phyloP scores from a whole-genome alignment of 805 yeast genomes.

The Kodamaea sagamina region DNA sequence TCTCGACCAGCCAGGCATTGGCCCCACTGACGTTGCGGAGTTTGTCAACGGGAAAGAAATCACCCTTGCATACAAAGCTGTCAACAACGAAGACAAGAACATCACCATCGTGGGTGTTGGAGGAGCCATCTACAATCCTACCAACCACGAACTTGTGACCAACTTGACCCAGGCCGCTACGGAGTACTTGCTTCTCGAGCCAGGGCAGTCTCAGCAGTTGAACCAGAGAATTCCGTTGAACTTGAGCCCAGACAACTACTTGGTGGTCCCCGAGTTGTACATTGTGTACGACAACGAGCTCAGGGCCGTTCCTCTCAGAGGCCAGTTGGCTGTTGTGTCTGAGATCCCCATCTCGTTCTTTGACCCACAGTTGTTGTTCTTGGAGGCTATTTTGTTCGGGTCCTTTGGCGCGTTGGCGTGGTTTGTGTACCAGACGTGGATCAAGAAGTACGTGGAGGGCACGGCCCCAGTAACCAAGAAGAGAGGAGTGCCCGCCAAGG shows the following conservation, averaged over 20 bases:
- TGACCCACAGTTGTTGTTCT: slow-evolving; percentile 69
- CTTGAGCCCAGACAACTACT: slow-evolving; percentile 56
- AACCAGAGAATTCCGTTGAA: slow-evolving; percentile 62
- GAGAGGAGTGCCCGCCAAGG: not conserved
- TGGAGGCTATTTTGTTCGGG: slow-evolving; percentile 52
- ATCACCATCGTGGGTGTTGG: slow-evolving; percentile 66
- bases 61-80: slow-evolving; percentile 51
- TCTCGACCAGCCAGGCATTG: slow-evolving; percentile 44
- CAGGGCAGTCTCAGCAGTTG: slow-evolving; percentile 52
- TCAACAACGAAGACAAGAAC: slow-evolving; percentile 53
- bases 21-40: slow-evolving; percentile 43
- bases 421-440: slow-evolving; percentile 44
- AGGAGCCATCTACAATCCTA: slow-evolving; percentile 61
- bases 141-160: slow-evolving; percentile 50
- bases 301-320: slow-evolving; percentile 57
- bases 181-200: slow-evolving; percentile 57
- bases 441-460: slow-evolving; percentile 46
- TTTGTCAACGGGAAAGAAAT: slow-evolving; percentile 53
- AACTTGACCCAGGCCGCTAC: slow-evolving; percentile 62
- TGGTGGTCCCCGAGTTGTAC: slow-evolving; percentile 61
- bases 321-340: slow-evolving; percentile 55
- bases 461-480: slow-evolving; percentile 33
- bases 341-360: slow-evolving; percentile 71
- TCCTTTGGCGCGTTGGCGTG: slow-evolving; percentile 45
- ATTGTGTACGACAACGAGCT: slow-evolving; percentile 51